phyloP scores from a whole-genome alignment of 2,329 filamentous ascomycete species.

The Aspergillus aculeatinus region DNA sequence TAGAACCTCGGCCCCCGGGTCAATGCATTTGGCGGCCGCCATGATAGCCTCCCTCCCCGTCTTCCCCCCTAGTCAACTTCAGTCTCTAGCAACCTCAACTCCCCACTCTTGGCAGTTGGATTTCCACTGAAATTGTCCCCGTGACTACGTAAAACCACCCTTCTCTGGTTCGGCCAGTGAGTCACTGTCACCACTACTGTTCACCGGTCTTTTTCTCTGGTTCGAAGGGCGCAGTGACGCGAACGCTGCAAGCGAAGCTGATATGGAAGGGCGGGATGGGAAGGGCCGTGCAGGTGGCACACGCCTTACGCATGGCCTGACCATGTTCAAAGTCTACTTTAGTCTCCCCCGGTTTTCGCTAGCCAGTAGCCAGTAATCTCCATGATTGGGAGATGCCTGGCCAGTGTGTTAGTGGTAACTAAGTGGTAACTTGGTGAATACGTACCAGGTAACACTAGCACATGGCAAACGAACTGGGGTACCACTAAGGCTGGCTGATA shows the following conservation, averaged over 20 bases:
- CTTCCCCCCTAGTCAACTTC: background rate
- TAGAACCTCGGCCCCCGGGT: background rate
- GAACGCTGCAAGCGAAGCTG: background rate
- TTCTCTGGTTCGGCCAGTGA: background rate
- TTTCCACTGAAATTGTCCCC: background rate
- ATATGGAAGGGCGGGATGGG: background rate
- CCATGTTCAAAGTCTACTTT: background rate
- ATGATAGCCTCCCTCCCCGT: background rate
- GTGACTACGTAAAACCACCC: background rate
- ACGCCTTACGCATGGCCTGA: background rate
- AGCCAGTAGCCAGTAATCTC: background rate
- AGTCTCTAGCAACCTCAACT: background rate
- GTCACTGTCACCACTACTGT: too few species aligned
- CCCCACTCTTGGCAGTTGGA: background rate
- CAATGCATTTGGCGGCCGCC: background rate
- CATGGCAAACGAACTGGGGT: constrained; percentile 9
- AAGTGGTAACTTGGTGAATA: background rate
- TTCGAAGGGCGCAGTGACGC: background rate
- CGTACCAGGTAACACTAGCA: constrained; percentile 1
- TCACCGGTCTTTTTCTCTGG: too few species aligned
- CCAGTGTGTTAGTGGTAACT: background rate
- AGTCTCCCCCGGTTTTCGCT: background rate
- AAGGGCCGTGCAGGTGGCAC: background rate
- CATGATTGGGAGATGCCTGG: background rate
- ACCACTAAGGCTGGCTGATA: constrained; percentile 1